Percentiles rank a stretch among this genome's conserved stretches.
phyloP scores from a whole-genome alignment of 441 rosid species.

The Pelargonium myrrhifolium region DNA sequence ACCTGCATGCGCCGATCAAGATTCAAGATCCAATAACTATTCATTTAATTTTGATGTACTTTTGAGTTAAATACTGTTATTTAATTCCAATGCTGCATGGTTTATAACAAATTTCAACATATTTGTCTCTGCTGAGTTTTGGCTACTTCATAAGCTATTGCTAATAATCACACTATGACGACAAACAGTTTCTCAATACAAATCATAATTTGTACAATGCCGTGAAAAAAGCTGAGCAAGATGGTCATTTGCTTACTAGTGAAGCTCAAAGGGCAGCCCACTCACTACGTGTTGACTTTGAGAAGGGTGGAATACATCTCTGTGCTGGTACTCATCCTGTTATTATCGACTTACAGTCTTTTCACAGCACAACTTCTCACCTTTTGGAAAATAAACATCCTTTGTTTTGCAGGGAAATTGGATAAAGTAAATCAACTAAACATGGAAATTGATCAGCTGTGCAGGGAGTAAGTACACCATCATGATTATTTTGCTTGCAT shows the following conservation, averaged over 20 bases:
- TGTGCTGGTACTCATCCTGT: conserved; percentile 40
- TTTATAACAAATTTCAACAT: neutral
- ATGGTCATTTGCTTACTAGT: conserved; percentile 48
- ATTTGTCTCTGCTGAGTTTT: neutral
- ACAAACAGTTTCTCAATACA: conserved; percentile 67
- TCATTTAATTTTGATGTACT: neutral
- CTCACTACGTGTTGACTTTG: conserved; percentile 68
- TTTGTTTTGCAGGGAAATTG: conserved; percentile 56
- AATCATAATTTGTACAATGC: conserved; percentile 70
- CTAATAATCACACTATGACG: conserved; percentile 11
- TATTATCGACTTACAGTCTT: conserved; percentile 15
- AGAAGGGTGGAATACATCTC: conserved; percentile 95
- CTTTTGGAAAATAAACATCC: conserved; percentile 16
- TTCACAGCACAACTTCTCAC: conserved; percentile 11
- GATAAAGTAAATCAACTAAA: conserved; percentile 69
- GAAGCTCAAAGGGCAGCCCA: conserved; percentile 84
- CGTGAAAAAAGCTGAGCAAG: conserved; percentile 75
- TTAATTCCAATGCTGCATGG: neutral
- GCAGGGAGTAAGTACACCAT: conserved; percentile 54
- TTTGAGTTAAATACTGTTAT: neutral
- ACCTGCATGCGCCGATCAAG: neutral
- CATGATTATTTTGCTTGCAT: neutral
- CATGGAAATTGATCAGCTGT: conserved; percentile 50
- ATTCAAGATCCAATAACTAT: neutral
- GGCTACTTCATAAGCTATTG: neutral